These are phyloP conservation scores for Sclerotinia borealis DNA, from an alignment of 2,329 filamentous ascomycete species.

Conservation along the genomic window DNA sequence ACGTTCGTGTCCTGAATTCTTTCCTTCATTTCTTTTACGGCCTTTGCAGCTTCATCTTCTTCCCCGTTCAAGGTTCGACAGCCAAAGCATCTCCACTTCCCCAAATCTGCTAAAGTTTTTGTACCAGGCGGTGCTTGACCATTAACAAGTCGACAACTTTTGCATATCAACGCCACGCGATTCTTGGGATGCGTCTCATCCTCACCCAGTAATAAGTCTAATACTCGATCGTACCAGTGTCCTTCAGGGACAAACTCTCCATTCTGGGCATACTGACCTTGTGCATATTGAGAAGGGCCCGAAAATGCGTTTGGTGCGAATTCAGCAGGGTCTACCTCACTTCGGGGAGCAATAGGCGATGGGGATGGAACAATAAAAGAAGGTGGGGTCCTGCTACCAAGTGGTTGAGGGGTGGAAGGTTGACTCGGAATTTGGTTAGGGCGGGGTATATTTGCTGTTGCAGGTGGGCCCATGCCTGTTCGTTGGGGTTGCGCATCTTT, in stretches of 20 bases:
- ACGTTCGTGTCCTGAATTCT: slow-evolving; percentile 19
- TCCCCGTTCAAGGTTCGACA: slow-evolving; percentile 79
- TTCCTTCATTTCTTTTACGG: slow-evolving; percentile 43
- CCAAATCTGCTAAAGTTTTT: slow-evolving; percentile 69
- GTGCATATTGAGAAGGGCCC: slow-evolving; percentile 31
- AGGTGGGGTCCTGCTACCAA: slow-evolving; percentile 8
- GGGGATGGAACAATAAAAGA: slow-evolving; percentile 5
- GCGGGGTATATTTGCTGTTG: slow-evolving; percentile 57
- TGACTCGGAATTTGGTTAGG: slow-evolving; percentile 23
- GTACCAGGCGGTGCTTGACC: slow-evolving; percentile 90
- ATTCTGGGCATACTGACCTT: slow-evolving; percentile 22
- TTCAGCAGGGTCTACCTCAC: slow-evolving; percentile 42
- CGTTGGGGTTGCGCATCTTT: slow-evolving; percentile 31
- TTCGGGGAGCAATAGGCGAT: slow-evolving; percentile 23
- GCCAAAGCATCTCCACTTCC: slow-evolving; percentile 81
- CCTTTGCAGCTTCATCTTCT: slow-evolving; percentile 69
- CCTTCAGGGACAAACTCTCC: slow-evolving; percentile 32
- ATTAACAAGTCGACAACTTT: slow-evolving; percentile 79
- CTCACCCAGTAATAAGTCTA: slow-evolving; percentile 88
- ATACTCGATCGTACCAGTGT: slow-evolving; percentile 90
- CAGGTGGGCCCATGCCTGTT: slow-evolving; percentile 50
- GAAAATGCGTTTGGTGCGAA: slow-evolving; percentile 69
- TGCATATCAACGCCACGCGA: slow-evolving; percentile 80
- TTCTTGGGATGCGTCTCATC: slow-evolving; percentile 92
- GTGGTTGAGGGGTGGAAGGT: slow-evolving; percentile 24